Percentiles rank a stretch among this genome's conserved stretches.
Evolutionary conservation across 768 basidiomycete genomes (phyloP).

Genomic region (Tylopilus cervinicoccineus): DNA sequence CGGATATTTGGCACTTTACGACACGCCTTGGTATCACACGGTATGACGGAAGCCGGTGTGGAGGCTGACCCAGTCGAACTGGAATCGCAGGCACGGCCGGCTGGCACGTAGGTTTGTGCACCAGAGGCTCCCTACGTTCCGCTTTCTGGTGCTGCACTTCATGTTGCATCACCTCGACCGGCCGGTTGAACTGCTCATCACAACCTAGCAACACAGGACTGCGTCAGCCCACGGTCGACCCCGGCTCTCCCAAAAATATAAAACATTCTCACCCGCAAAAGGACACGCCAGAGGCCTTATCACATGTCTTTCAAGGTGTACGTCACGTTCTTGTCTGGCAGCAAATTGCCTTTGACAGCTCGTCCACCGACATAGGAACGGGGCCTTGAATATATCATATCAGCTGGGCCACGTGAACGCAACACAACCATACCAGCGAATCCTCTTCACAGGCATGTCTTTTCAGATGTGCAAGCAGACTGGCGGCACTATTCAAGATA

Average conservation of each 20-base stretch:
- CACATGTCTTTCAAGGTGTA: conserved; percentile 53
- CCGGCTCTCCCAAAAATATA: background rate
- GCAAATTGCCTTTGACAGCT: conserved; percentile 45
- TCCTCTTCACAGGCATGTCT: conserved; percentile 32
- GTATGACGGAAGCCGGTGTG: conserved; percentile 47
- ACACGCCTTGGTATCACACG: conserved; percentile 44
- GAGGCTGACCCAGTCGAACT: conserved; percentile 35
- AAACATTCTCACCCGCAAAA: conserved; percentile 39
- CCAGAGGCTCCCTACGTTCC: conserved; percentile 9
- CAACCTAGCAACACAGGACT: conserved; percentile 44
- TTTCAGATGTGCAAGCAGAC: conserved; percentile 48
- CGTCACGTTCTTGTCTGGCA: conserved; percentile 33
- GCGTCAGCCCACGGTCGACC: conserved; percentile 7
- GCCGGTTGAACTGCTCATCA: conserved; percentile 42
- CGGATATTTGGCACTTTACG: conserved; percentile 42
- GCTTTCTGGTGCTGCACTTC: conserved; percentile 35
- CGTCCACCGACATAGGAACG: conserved; percentile 53
- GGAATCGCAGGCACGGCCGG: conserved; percentile 33
- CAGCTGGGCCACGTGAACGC: conserved; percentile 5
- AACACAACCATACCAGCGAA: conserved; percentile 23
- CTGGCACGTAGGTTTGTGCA: conserved; percentile 28
- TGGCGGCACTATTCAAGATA: conserved; percentile 49
- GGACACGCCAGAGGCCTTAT: conserved; percentile 28
- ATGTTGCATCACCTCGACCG: conserved; percentile 49
- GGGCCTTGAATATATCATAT: conserved; percentile 23